A percentile compares a stretch with the other conserved stretches of the same genome.
Evolutionary conservation across 371 early-diverging fungal genomes (phyloP).

Genomic region (Apophysomyces sp.): DNA sequence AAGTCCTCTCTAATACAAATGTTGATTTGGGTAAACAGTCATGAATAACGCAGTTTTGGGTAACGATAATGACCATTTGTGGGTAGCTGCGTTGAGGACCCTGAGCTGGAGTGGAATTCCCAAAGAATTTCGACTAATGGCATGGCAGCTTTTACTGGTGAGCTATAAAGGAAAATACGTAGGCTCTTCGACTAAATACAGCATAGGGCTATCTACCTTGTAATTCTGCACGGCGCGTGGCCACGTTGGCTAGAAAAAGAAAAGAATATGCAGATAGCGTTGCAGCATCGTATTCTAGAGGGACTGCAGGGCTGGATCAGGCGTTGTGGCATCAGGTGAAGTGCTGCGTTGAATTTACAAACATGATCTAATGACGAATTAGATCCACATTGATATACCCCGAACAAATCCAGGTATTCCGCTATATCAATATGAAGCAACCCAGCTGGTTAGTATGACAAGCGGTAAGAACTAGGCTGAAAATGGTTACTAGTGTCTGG

Average conservation of each 20-base stretch:
- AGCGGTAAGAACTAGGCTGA: neutral
- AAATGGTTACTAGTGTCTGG: slow-evolving; percentile 61
- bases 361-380: neutral
- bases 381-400: slow-evolving; percentile 94
- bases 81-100: slow-evolving; percentile 62
- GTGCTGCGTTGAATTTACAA: neutral
- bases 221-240: slow-evolving; percentile 78
- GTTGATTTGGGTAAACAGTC: slow-evolving; percentile 68
- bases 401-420: slow-evolving; percentile 85
- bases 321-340: slow-evolving; percentile 86
- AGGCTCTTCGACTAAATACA: neutral
- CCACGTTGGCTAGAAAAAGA: slow-evolving; percentile 82
- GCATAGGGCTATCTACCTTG: slow-evolving; percentile 83
- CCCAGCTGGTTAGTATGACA: slow-evolving; percentile 67
- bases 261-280: slow-evolving; percentile 89
- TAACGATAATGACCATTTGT: neutral
- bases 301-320: slow-evolving; percentile 80
- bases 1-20: slow-evolving; percentile 67
- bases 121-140: slow-evolving; percentile 75
- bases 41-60: neutral
- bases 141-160: slow-evolving; percentile 92
- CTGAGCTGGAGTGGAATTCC: slow-evolving; percentile 94
- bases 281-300: slow-evolving; percentile 75
- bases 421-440: slow-evolving; percentile 78
- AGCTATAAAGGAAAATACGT: neutral